Base-by-base conservation (phyloP, 2,329 filamentous ascomycete species). In the Didymellaceae sp. region DNA sequence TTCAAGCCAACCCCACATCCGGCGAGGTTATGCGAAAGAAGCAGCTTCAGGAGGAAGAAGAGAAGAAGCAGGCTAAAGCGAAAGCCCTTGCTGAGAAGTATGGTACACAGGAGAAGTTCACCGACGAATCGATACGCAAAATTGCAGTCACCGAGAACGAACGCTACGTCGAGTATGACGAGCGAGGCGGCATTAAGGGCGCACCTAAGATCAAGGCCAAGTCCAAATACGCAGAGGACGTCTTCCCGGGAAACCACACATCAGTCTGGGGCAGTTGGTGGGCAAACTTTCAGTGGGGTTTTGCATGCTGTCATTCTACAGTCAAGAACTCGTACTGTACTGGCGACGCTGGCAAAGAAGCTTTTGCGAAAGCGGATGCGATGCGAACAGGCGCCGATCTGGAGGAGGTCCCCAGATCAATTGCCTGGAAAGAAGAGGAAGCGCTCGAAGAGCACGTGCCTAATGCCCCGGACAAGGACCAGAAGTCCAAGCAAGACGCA, bases 311-410 rank as follows among this genome's bases (percentile, higher is more conserved):
- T 78, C 91, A 95, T 71, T 96, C 91, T 0, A 87, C 86, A 17
- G 84, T 96, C 56, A 97, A 96, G 76, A 97, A 99, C 74, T 96
- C 91, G 66, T 99, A 97, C 68, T 99, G 94, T 73, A 97, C 93
- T 0, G 94, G 94, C 20, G 90, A 94, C 54, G 90, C 89, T 51
- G 94, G 94, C 26, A 95, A 86, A 72, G 77, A 77, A 54, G 92
- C 91, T 1, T 91, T 90, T 74, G 87, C 92, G 62, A 87, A 89
- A 48, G 86, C 90, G 0, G 86, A 94, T 59, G 78, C 78, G 24
- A 76, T 86, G 70, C 72, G 81, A 45, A 75, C 76, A 26, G 80
- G 76, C 5, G 67, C 74, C 21, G 70, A 77, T 26, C 63, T 84
- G n/a, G 65, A 74, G 16, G 68, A 74, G 42, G 67, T 75, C 2